These are phyloP conservation scores for Shiraia sp. DNA, from an alignment of 2,329 filamentous ascomycete species.

Conservation along the genomic window DNA sequence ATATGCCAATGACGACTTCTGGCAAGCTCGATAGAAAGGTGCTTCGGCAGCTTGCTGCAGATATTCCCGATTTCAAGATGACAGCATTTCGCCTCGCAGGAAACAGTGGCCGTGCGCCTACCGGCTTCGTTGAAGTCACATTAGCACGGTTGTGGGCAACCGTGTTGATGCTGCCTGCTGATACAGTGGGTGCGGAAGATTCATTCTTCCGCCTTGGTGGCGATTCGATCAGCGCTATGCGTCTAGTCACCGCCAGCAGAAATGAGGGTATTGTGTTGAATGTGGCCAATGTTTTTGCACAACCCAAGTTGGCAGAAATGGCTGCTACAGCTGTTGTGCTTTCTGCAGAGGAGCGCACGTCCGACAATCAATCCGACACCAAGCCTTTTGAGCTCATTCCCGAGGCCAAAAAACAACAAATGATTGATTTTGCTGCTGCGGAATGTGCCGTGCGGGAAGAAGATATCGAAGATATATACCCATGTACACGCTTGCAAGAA, in stretches of 20 bases:
- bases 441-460: conserved; percentile 32
- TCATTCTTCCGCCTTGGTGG: conserved; percentile 54
- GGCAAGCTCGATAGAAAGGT: conserved; percentile 49
- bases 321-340: conserved; percentile 30
- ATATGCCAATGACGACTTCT: conserved; percentile 48
- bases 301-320: conserved; percentile 51
- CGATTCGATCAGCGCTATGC: conserved; percentile 54
- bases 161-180: conserved; percentile 43
- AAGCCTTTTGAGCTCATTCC: conserved; percentile 33
- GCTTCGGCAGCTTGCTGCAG: conserved; percentile 42
- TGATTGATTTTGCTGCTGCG: conserved; percentile 30
- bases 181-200: conserved; percentile 48
- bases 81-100: conserved; percentile 31
- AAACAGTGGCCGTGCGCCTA: conserved; percentile 35
- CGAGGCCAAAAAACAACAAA: conserved; percentile 11
- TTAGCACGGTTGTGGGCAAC: conserved; percentile 45
- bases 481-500: conserved; percentile 38
- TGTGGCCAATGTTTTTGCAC: conserved; percentile 51
- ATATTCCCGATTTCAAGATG: conserved; percentile 34
- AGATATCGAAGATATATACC: conserved; percentile 36
- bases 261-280: conserved; percentile 46
- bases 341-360: conserved; percentile 22
- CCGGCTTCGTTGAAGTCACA: conserved; percentile 22
- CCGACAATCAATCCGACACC: conserved; percentile 13
- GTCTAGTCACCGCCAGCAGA: conserved; percentile 47